Evolutionary conservation across 225 moss, liverwort and hornwort species (phyloP), one percentile per base, ranked within the genome.

Genomic region (Antitrichia curtipendula): DNA sequence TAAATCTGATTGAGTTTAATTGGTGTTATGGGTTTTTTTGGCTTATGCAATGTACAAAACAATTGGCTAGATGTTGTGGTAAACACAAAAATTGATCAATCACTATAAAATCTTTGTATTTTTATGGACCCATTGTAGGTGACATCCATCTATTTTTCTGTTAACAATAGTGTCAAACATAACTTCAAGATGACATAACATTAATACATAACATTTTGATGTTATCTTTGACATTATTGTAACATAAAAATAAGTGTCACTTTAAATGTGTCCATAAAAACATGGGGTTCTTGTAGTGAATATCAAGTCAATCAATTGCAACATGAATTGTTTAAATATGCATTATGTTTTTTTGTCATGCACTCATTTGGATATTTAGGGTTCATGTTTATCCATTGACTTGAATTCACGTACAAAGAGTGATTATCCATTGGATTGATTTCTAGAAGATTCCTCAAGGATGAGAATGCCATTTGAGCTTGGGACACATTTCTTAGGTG

Each of bases 271-370:
- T 45, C 29, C 0, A 27, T 3, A 45, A 45, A 70, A 45, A 15
- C 2, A 2, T 0, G 0, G 0, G 6, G 0, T 16, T 45, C 9
- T 72, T 72, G 4, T 45, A 43, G 6, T 27, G 27, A 71, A 8
- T 41, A 21, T 1, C 0, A 17, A 0, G 3, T 8, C 16, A 43
- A 1, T 71, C 28, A 43, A 71, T 71, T 71, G 9, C 9, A 71
- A 71, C 0, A 27, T 41, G 43, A 71, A 71, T 43, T 70, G 13
- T 69, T 2, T 0, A 0, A 0, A 1, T 69, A 25, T 70, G 5
- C 41, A 40, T 66, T 7, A 20, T 68, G 2, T 6, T 3, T 66
- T 63, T 40, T 69, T 23, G 40, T 69, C 4, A 69, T 23, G 40
- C 23, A 69, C 24, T 40, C 14, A 70, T 70, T 40, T 69, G 24